A percentile compares a stretch with the other conserved stretches of the same genome.
phyloP scores from a whole-genome alignment of 768 basidiomycete species.

The Hortiboletus campestris region DNA sequence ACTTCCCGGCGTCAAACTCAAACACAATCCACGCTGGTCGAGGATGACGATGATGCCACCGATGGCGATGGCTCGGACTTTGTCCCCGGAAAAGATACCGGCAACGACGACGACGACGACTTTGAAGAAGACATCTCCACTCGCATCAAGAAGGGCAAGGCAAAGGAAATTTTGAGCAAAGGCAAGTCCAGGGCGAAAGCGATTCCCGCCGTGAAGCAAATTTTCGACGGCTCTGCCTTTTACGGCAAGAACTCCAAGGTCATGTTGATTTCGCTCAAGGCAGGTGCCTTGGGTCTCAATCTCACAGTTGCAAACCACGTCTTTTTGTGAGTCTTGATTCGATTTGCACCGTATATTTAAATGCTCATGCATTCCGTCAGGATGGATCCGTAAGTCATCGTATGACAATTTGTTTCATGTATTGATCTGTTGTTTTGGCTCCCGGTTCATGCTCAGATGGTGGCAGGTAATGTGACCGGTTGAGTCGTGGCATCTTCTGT shows the following conservation, averaged over 20 bases:
- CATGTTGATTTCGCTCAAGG: constrained; percentile 86
- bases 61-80: constrained; percentile 38
- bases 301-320: constrained; percentile 88
- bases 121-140: constrained; percentile 31
- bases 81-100: constrained; percentile 24
- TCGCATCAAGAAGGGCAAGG: constrained; percentile 32
- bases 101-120: constrained; percentile 25
- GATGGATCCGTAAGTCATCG: constrained; percentile 74
- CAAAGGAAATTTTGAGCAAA: constrained; percentile 40
- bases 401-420: background rate
- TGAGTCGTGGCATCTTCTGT: background rate
- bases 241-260: constrained; percentile 60
- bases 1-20: constrained; percentile 3
- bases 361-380: constrained; percentile 35
- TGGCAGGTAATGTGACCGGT: constrained; percentile 53
- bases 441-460: constrained; percentile 47
- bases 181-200: constrained; percentile 35
- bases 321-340: constrained; percentile 54
- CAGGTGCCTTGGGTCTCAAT: constrained; percentile 84
- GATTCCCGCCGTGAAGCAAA: constrained; percentile 10
- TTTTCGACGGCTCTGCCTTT: constrained; percentile 22
- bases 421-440: constrained; percentile 12
- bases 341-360: background rate
- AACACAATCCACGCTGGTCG: constrained; percentile 1
- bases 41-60: constrained; percentile 14